Evolutionary conservation across 2,329 filamentous ascomycete species (phyloP).

Genomic region (Colletotrichum navitas): DNA sequence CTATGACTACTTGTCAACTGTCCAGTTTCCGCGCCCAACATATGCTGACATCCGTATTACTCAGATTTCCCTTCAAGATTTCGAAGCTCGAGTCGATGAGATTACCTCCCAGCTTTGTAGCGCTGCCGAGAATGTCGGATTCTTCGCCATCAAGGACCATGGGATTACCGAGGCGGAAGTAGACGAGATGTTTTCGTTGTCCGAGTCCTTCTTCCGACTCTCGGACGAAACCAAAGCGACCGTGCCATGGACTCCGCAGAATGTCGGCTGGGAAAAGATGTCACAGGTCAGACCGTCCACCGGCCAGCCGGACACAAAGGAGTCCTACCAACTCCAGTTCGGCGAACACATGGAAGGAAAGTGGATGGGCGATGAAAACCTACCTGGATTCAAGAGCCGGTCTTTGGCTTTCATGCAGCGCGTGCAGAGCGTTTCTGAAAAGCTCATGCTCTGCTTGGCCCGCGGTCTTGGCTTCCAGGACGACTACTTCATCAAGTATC

Average conservation of each 20-base stretch:
- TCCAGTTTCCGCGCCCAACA: not conserved
- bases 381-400: constrained; percentile 62
- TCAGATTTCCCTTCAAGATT: constrained; percentile 66
- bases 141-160: constrained; percentile 70
- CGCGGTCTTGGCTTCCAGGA: constrained; percentile 68
- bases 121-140: constrained; percentile 70
- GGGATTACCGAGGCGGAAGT: constrained; percentile 63
- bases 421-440: constrained; percentile 65
- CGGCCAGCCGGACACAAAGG: constrained; percentile 69
- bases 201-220: constrained; percentile 67
- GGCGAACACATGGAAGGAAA: constrained; percentile 64
- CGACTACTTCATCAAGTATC: constrained; percentile 67
- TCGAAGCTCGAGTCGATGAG: constrained; percentile 63
- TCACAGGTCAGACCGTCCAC: constrained; percentile 71
- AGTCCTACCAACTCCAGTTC: constrained; percentile 74
- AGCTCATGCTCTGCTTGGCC: constrained; percentile 70
- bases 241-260: constrained; percentile 67
- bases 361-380: constrained; percentile 63
- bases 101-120: constrained; percentile 65
- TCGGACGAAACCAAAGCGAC: constrained; percentile 64
- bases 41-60: constrained; percentile 55
- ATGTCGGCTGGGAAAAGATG: constrained; percentile 72
- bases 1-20: not conserved
- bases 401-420: constrained; percentile 66
- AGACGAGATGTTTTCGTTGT: constrained; percentile 63